Evolutionary conservation across 2,329 filamentous ascomycete species (phyloP).

Genomic region (Endoconidiophora polonica): DNA sequence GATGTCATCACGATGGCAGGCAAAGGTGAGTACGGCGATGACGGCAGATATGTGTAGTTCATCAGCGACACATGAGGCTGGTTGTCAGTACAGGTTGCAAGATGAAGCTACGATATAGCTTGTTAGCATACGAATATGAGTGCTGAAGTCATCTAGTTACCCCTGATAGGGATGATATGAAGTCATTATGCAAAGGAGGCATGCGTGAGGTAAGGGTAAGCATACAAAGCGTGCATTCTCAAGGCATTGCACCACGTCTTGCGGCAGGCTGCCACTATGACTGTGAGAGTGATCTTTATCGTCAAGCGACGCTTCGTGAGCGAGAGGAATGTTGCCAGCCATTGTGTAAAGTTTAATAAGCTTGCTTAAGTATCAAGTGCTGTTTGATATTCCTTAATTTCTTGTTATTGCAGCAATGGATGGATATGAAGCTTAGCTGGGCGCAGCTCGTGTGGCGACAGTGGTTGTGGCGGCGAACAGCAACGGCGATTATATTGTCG

Average conservation of each 20-base stretch:
- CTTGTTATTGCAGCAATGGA: too few relatives aligned
- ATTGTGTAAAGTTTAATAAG: too few relatives aligned
- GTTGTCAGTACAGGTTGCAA: conserved; percentile 74
- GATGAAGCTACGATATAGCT: conserved; percentile 53
- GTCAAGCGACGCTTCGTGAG: conserved; percentile 58
- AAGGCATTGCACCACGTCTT: conserved; percentile 76
- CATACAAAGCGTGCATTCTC: conserved; percentile 87
- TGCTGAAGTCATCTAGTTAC: too few relatives aligned
- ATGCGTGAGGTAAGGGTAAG: conserved; percentile 18
- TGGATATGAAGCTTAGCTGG: too few relatives aligned
- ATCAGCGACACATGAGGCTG: conserved; percentile 87
- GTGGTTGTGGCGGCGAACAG: too few relatives aligned
- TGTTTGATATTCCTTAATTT: too few relatives aligned
- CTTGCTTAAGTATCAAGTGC: too few relatives aligned
- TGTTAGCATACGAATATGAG: neutral
- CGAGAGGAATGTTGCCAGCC: conserved; percentile 42
- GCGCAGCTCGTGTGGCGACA: too few relatives aligned
- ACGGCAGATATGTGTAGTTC: conserved; percentile 96
- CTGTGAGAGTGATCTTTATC: conserved; percentile 49
- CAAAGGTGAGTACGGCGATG: conserved; percentile 47
- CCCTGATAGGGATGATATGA: neutral
- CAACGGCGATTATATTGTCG: too few relatives aligned
- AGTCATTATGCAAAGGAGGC: neutral
- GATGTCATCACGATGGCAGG: conserved; percentile 94
- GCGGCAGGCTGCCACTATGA: conserved; percentile 51